A percentile compares a stretch with the other conserved stretches of the same genome.
Evolutionary conservation across 441 rosid species (phyloP).

Genomic region (Croton setiger): DNA sequence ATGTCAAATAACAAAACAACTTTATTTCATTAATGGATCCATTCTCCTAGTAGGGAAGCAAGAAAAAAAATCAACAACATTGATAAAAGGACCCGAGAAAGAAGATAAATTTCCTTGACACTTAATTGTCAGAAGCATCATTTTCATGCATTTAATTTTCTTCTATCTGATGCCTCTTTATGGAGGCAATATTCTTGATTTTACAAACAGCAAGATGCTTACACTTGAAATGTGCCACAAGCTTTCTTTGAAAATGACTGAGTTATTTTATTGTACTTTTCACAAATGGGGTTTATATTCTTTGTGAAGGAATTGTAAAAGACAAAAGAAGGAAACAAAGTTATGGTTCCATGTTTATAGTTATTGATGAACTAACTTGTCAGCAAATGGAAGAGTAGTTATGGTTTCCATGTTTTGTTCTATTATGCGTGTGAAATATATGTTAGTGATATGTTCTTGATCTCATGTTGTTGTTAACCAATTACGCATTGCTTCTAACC

Average conservation of each 20-base stretch:
- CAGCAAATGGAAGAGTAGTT: neutral
- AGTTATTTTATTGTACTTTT: neutral
- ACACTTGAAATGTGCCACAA: neutral
- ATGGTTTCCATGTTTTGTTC: neutral
- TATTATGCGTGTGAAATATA: neutral
- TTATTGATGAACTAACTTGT: neutral
- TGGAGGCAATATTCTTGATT: neutral
- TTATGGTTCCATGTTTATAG: no score
- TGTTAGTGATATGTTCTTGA: no score
- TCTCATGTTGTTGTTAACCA: no score
- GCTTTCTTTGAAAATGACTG: neutral
- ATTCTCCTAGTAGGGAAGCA: no score
- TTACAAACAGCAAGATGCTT: neutral
- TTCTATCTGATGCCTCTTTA: neutral
- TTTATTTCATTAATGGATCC: no score
- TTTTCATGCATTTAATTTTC: slow-evolving; percentile 1
- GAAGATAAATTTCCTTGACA: neutral
- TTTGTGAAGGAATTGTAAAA: neutral
- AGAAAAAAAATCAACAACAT: no score
- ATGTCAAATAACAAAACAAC: no score
- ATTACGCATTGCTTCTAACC: neutral
- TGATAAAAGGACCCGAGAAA: neutral
- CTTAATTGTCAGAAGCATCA: neutral
- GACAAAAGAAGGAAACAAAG: neutral
- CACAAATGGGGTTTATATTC: neutral